These are phyloP conservation scores for Blastomyces emzantsi DNA, from an alignment of 2,329 filamentous ascomycete species.

Conservation along the genomic window DNA sequence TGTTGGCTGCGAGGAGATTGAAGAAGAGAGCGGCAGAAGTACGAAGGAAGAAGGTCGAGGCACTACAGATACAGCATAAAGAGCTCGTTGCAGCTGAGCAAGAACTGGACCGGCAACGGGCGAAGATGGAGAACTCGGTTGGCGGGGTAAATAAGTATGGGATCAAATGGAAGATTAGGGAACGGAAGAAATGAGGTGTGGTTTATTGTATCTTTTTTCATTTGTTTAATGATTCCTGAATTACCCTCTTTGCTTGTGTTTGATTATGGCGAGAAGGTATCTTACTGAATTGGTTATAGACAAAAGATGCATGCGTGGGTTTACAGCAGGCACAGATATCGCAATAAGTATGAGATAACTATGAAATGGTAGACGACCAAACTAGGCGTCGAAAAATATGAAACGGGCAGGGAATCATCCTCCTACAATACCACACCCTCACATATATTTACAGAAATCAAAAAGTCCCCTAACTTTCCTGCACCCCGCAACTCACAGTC, in stretches of 20 bases:
- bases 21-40: slow-evolving; percentile 43
- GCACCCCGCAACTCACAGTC: slow-evolving; percentile 12
- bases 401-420: neutral
- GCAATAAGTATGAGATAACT: neutral
- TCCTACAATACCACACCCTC: neutral
- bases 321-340: slow-evolving; percentile 1
- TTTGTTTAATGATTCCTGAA: slow-evolving; percentile 4
- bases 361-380: neutral
- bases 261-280: neutral
- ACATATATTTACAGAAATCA: neutral
- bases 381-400: neutral
- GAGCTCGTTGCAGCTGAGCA: slow-evolving; percentile 48
- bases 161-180: slow-evolving; percentile 55
- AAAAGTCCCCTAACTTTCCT: neutral
- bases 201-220: neutral
- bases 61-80: slow-evolving; percentile 45
- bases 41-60: slow-evolving; percentile 42
- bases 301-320: neutral
- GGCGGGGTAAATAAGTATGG: slow-evolving; percentile 56
- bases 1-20: slow-evolving; percentile 36
- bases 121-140: slow-evolving; percentile 51
- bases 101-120: slow-evolving; percentile 51
- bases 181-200: slow-evolving; percentile 46
- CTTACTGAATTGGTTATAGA: slow-evolving; percentile 6
- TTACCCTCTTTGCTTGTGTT: neutral